Conservation (phyloP, 2,329 filamentous ascomycete species). For the Colletotrichum sp. region DNA sequence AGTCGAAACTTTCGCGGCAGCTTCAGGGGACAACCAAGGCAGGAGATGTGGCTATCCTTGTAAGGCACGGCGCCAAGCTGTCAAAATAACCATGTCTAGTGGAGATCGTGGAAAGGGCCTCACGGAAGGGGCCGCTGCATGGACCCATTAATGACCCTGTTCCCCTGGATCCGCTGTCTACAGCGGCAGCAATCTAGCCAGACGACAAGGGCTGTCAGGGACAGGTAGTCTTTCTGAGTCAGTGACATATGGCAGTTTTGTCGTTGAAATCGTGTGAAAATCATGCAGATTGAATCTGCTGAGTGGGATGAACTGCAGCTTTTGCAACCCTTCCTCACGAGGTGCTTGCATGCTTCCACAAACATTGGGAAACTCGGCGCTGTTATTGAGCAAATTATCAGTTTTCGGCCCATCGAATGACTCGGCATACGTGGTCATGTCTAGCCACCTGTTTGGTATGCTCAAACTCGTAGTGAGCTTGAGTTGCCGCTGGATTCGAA, state of each 20-base stretch:
- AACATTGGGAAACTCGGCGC: background rate
- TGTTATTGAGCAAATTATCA: background rate
- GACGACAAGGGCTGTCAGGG: background rate
- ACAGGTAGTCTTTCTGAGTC: background rate
- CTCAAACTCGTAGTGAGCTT: background rate
- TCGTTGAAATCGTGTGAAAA: background rate
- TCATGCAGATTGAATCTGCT: background rate
- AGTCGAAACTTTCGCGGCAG: background rate
- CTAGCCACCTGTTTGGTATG: background rate
- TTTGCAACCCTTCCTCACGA: background rate
- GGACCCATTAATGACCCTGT: background rate
- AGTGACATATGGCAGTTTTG: background rate
- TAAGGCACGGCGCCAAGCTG: background rate
- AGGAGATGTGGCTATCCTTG: background rate
- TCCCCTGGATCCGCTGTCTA: background rate
- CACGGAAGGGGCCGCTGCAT: background rate
- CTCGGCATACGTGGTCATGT: background rate
- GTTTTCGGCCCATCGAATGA: background rate
- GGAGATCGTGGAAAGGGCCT: background rate
- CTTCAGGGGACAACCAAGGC: background rate
- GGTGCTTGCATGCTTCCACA: background rate
- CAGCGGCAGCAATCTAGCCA: background rate
- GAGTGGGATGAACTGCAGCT: background rate
- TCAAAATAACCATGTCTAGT: background rate
- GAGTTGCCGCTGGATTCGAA: background rate